These are phyloP conservation scores for Amorphotheca resinae DNA, from an alignment of 495 filamentous ascomycete species.

Conservation along the genomic window DNA sequence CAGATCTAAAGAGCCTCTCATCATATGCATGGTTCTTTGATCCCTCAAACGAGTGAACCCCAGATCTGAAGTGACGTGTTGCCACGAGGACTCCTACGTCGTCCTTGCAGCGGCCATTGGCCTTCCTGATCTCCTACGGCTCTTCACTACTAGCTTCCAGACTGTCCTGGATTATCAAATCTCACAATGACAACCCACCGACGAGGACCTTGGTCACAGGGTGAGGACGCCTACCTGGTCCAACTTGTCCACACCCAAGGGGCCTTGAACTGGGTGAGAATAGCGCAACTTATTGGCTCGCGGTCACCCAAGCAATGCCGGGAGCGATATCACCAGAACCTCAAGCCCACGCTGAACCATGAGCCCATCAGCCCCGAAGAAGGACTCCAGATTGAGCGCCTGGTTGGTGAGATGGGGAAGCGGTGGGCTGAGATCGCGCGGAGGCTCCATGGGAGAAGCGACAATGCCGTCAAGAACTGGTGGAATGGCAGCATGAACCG, in stretches of 20 bases:
- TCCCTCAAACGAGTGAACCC: too few species aligned
- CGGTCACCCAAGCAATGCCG: slow-evolving; percentile 92
- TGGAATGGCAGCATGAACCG: slow-evolving; percentile 96
- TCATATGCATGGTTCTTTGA: too few species aligned
- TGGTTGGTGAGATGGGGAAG: slow-evolving; percentile 76
- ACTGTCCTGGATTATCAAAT: too few species aligned
- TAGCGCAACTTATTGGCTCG: slow-evolving; percentile 61
- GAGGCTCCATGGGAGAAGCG: slow-evolving; percentile 73
- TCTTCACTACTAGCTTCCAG: too few species aligned
- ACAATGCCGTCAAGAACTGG: slow-evolving; percentile 99
- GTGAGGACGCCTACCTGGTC: slow-evolving; percentile 64
- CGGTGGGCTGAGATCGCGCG: slow-evolving; percentile 94
- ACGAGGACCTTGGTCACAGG: slow-evolving; percentile 80
- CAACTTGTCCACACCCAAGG: slow-evolving; percentile 65
- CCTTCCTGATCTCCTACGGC: too few species aligned
- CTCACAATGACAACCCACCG: slow-evolving; percentile 44
- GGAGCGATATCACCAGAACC: slow-evolving; percentile 89
- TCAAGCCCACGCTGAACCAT: slow-evolving; percentile 84
- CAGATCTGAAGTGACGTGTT: too few species aligned
- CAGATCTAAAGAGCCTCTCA: too few species aligned
- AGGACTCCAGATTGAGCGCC: slow-evolving; percentile 64
- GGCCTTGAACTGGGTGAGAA: slow-evolving; percentile 84
- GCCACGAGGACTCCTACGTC: too few species aligned
- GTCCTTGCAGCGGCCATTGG: too few species aligned
- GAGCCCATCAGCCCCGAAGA: slow-evolving; percentile 88